These are phyloP conservation scores for Neopestalotiopsis clavispora DNA, from an alignment of 2,329 filamentous ascomycete genomes.

Conservation along the genomic window DNA sequence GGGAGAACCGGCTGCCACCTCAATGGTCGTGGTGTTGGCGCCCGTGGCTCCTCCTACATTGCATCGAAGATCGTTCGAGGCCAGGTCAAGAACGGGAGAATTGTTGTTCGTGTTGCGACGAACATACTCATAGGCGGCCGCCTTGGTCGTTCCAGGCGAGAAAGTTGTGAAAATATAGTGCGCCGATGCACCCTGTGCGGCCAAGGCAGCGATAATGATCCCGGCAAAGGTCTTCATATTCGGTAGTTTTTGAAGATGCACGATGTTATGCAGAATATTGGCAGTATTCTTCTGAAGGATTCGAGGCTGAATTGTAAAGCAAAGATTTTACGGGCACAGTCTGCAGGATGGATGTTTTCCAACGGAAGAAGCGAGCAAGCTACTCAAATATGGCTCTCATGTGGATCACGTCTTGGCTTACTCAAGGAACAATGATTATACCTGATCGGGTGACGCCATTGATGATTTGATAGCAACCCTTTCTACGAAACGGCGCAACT, in stretches of 20 bases:
- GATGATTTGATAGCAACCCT: not conserved
- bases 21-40: conserved; percentile 38
- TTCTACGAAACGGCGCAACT: not conserved
- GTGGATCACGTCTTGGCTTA: not conserved
- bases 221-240: conserved; percentile 38
- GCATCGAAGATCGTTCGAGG: conserved; percentile 46
- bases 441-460: not conserved
- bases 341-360: not conserved
- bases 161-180: conserved; percentile 49
- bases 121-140: conserved; percentile 41
- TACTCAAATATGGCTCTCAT: not conserved
- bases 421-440: too few relatives aligned
- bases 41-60: conserved; percentile 43
- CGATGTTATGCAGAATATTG: not conserved
- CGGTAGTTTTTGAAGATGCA: not conserved
- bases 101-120: conserved; percentile 53
- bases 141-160: conserved; percentile 37
- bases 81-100: conserved; percentile 48
- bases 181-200: conserved; percentile 37
- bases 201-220: conserved; percentile 35
- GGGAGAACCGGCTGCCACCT: conserved; percentile 42
- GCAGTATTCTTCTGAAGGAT: not conserved
- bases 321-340: too few relatives aligned
- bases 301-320: not conserved
- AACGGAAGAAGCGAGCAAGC: not conserved